These are phyloP conservation scores for Didymella exigua DNA, from an alignment of 2,329 filamentous ascomycete genomes.

Conservation along the genomic window DNA sequence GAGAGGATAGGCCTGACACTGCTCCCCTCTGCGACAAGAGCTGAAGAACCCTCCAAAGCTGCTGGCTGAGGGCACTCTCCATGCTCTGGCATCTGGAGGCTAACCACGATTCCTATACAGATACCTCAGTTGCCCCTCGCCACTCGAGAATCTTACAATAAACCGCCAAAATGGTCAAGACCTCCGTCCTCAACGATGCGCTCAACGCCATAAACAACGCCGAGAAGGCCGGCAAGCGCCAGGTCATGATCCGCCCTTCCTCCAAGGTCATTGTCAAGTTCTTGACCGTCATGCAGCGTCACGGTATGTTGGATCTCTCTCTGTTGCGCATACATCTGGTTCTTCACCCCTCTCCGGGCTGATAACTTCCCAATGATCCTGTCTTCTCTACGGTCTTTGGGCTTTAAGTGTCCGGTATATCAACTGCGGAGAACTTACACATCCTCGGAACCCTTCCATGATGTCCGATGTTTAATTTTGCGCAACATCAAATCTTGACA, in stretches of 20 bases:
- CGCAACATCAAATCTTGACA: slow-evolving; percentile 75
- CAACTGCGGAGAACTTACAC: slow-evolving; percentile 91
- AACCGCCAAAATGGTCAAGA: slow-evolving; percentile 95
- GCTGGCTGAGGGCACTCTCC: slow-evolving; percentile 67
- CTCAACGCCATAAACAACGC: slow-evolving; percentile 99
- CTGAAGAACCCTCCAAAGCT: slow-evolving; percentile 68
- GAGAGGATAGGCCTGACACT: slow-evolving; percentile 50
- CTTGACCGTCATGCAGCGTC: slow-evolving; percentile 98
- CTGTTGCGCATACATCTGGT: slow-evolving; percentile 16
- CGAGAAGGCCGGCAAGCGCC: slow-evolving; percentile 99
- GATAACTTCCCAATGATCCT: slow-evolving; percentile 99
- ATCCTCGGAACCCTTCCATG: slow-evolving; percentile 77
- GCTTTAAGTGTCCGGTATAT: slow-evolving; percentile 99
- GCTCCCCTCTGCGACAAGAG: slow-evolving; percentile 60
- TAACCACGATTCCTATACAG: slow-evolving; percentile 57
- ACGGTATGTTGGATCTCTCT: slow-evolving; percentile 73
- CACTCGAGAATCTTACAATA: slow-evolving; percentile 80
- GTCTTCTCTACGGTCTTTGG: slow-evolving; percentile 82
- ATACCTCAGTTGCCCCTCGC: slow-evolving; percentile 65
- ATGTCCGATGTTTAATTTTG: slow-evolving; percentile 92
- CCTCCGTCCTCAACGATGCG: slow-evolving; percentile 98
- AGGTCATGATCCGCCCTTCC: slow-evolving; percentile 95
- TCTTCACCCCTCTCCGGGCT: slow-evolving; percentile 72
- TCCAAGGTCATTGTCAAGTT: slow-evolving; percentile 99
- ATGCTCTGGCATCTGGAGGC: slow-evolving; percentile 69